Evolutionary conservation across 495 filamentous ascomycete genomes (phyloP), one percentile per base, ranked within the genome.

Genomic region (Annulohypoxylon maeteangense): DNA sequence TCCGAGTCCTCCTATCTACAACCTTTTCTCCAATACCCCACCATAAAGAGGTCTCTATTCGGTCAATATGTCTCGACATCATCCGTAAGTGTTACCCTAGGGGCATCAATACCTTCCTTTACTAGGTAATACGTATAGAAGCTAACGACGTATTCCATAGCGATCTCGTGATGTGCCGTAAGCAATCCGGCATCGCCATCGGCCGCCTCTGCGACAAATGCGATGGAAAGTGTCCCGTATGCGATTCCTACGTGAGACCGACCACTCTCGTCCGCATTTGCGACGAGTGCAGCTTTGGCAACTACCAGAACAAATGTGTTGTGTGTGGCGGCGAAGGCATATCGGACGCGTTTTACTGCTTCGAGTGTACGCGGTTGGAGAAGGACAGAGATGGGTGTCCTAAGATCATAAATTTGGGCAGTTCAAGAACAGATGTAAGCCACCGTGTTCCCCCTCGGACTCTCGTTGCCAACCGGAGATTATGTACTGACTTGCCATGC

Each of bases 301-400:
- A 99, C 84, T 99, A 98, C 83, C 95, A 98, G 84, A 99, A 99
- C 82, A 99, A 99, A 79, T 99, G 95, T 77, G 93, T 98, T 25
- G 95, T 99, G 23, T 99, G 95, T 80, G 95, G 95, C 81, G 95
- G 95, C 70, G 95, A 99, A 84, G 95, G 95, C 14, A 99, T 99
- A 79, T 95, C 92, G 38, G 95, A 99, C 78, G 95, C 95, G n/a
- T 98, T 99, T 82, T 99, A 99, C 84, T 99, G 95, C 86, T 98
- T 97, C 78, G 96, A 99, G 78, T 99, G 95, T 79, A 99, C 95
- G 54, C 90, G 95, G 12, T 81, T 99, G 1, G 95, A 99, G 80
- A 98, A 98, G 81, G 95, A 99, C 78, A 87, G 95, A 60, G 95
- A 99, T 76, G 95, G 95, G 2, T 99, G 95, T 81, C 95, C 95